Evolutionary conservation across 768 basidiomycete genomes (phyloP), one percentile per base, ranked within the genome.

Genomic region (Trametes punicea): DNA sequence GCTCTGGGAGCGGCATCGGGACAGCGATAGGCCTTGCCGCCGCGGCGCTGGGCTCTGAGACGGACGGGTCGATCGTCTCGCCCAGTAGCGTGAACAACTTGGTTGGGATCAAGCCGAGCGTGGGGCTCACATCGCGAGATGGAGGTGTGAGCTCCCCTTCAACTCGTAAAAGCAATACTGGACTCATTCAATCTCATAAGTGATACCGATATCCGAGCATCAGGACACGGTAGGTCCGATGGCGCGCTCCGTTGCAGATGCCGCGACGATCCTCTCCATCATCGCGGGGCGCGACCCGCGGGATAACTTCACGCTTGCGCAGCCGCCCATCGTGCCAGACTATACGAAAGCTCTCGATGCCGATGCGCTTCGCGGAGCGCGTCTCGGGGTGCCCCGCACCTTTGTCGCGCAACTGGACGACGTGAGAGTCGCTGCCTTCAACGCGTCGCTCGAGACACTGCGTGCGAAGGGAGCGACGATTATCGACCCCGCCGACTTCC

Each of bases 401-500:
- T 68, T 74, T n/a, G 67, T 73, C 51, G 62, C 47, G 6, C 61
- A 57, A 7, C 61, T 61, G 39, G 36, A 66, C 27, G n/a, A 59
- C 7, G 47, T 65, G 18, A 61, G 70, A n/a, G 46, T 66, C 5
- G 59, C 73, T 6, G 74, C 69, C 29, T 79, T 79, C 62, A 64
- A 75, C 38, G 67, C 64, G 3, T 69, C 73, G 4, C 57, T 80
- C n/a, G 70, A 70, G 27, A 64, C 71, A 13, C 65, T 79, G 31
- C 63, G 68, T 3, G 57, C 56, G 6, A 68, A 75, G 3, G 79
- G 78, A 5, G 77, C 77, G 6, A 71, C 77, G 2, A 71, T 87
- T 3, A 73, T 86, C 3, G 84, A 87, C 62, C 82, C 82, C 0
- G 81, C 82, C 1, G 81, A 85, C 55, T 69, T 87, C 18, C 78